These are phyloP conservation scores for Ophiostoma quercus DNA, from an alignment of 2,329 filamentous ascomycete species.

Conservation along the genomic window DNA sequence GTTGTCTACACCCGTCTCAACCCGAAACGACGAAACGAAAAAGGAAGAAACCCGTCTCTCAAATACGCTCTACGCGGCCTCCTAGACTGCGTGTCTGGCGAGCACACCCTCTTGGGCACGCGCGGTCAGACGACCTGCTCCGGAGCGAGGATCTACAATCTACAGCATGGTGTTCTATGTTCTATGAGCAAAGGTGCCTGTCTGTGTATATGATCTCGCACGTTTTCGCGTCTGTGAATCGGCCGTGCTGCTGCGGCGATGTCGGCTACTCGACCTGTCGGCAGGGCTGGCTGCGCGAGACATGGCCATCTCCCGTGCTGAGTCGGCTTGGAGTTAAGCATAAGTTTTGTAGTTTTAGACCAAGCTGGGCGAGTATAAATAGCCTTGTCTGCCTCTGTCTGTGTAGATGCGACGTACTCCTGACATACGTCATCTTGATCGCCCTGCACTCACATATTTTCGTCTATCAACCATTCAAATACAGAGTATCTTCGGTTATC, in stretches of 20 bases:
- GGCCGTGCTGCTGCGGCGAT: neutral
- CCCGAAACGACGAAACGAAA: neutral
- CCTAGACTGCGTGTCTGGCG: constrained; percentile 18
- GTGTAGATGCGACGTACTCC: neutral
- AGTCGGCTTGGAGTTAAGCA: neutral
- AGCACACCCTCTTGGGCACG: constrained; percentile 17
- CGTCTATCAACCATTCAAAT: neutral
- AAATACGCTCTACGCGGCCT: neutral
- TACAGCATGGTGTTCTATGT: neutral
- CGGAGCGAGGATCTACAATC: constrained; percentile 2
- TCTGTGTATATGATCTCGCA: neutral
- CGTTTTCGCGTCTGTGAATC: neutral
- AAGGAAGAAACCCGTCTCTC: neutral
- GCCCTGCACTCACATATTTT: neutral
- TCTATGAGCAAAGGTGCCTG: neutral
- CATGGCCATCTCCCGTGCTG: neutral
- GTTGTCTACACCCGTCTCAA: neutral
- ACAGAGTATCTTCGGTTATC: too few species aligned
- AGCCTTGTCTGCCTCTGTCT: neutral
- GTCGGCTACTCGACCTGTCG: neutral
- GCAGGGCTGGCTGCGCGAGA: constrained; percentile 8
- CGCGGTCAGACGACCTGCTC: constrained; percentile 19
- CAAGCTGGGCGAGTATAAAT: neutral
- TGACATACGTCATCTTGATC: neutral
- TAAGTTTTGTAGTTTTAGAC: neutral